Evolutionary conservation across 2,329 filamentous ascomycete genomes (phyloP).

Genomic region (Fonsecaea monophora): DNA sequence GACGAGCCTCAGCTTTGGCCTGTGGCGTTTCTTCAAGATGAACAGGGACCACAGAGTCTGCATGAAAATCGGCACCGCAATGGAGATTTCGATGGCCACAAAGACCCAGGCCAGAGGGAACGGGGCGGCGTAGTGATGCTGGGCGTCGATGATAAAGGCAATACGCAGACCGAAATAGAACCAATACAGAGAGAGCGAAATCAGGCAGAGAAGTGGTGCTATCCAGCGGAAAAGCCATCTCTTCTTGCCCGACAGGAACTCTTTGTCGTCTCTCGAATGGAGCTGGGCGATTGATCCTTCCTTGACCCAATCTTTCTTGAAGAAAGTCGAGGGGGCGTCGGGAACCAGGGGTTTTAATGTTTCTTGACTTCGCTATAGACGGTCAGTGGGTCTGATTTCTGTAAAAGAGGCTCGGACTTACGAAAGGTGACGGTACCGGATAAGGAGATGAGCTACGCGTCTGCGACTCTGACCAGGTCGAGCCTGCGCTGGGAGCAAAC

Average conservation of each 20-base stretch:
- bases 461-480: conserved; percentile 32
- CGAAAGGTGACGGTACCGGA: conserved; percentile 44
- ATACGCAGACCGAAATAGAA: conserved; percentile 61
- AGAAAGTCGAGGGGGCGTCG: conserved; percentile 41
- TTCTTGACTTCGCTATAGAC: conserved; percentile 46
- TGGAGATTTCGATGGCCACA: conserved; percentile 58
- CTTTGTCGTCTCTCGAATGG: conserved; percentile 47
- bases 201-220: conserved; percentile 47
- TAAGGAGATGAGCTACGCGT: conserved; percentile 42
- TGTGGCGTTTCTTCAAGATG: conserved; percentile 61
- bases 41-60: conserved; percentile 66
- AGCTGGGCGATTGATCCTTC: conserved; percentile 48
- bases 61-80: conserved; percentile 62
- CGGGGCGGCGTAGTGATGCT: conserved; percentile 49
- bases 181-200: conserved; percentile 47
- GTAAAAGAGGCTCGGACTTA: conserved; percentile 34
- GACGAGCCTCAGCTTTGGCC: conserved; percentile 56
- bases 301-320: conserved; percentile 48
- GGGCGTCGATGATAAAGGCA: conserved; percentile 60
- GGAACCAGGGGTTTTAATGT: conserved; percentile 46
- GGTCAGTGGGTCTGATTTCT: conserved; percentile 29
- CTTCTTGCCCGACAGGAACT: conserved; percentile 49
- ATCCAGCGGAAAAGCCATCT: conserved; percentile 45
- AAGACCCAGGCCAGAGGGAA: conserved; percentile 65
- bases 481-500: conserved; percentile 33